Evolutionary conservation across 768 basidiomycete genomes (phyloP).

Genomic region (Lactarius pseudohatsudake): DNA sequence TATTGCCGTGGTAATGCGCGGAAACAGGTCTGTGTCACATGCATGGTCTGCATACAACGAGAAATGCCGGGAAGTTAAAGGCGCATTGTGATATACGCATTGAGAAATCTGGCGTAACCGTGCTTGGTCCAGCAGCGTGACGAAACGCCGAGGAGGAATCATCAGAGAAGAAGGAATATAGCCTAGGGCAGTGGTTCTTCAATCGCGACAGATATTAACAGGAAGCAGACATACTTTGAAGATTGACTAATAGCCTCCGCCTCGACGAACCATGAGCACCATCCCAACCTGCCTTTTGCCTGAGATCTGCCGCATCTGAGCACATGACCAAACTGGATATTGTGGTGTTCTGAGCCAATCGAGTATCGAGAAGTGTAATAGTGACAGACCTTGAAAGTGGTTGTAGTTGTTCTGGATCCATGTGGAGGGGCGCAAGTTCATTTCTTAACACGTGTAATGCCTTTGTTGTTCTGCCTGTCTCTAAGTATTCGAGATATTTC

Average conservation of each 20-base stretch:
- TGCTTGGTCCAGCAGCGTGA: slow-evolving; percentile 83
- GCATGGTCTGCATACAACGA: slow-evolving; percentile 88
- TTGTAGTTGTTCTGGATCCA: slow-evolving; percentile 80
- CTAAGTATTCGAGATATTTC: slow-evolving; percentile 93
- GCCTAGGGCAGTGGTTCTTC: slow-evolving; percentile 44
- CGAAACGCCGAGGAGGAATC: slow-evolving; percentile 88
- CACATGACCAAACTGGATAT: slow-evolving; percentile 69
- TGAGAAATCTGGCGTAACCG: slow-evolving; percentile 72
- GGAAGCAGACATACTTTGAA: slow-evolving; percentile 66
- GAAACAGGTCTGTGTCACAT: slow-evolving; percentile 81
- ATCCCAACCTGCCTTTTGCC: slow-evolving; percentile 83
- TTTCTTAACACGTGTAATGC: slow-evolving; percentile 85
- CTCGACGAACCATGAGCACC: slow-evolving; percentile 82
- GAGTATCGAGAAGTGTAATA: slow-evolving; percentile 13
- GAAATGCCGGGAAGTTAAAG: slow-evolving; percentile 53
- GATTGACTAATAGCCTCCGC: slow-evolving; percentile 64
- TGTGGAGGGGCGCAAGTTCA: slow-evolving; percentile 81
- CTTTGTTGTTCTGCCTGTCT: slow-evolving; percentile 71
- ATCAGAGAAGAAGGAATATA: slow-evolving; percentile 90
- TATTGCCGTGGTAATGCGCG: slow-evolving; percentile 80
- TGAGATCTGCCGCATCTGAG: slow-evolving; percentile 77
- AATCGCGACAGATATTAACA: neutral
- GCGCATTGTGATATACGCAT: slow-evolving; percentile 86
- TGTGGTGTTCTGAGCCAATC: slow-evolving; percentile 2
- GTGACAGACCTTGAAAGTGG: slow-evolving; percentile 75